These are phyloP conservation scores for Stemphylium vesicarium DNA, from an alignment of 2,329 filamentous ascomycete genomes.

Conservation along the genomic window DNA sequence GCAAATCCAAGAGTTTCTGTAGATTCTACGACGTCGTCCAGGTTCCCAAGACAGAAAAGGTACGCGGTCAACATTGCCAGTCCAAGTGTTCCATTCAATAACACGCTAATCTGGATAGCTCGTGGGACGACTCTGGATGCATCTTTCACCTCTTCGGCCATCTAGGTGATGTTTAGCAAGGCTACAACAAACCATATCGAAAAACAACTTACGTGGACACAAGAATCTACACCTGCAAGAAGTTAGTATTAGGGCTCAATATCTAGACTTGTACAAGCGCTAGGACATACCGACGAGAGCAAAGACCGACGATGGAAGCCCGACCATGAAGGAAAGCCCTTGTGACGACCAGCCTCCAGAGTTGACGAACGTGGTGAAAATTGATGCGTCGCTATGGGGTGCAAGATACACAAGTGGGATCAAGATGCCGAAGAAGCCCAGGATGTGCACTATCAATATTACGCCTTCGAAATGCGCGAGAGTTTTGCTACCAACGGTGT, in stretches of 20 bases:
- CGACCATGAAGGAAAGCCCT: slow-evolving; percentile 8
- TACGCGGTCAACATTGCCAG: slow-evolving; percentile 44
- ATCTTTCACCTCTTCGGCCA: slow-evolving; percentile 33
- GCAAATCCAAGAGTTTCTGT: not conserved
- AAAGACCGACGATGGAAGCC: slow-evolving; percentile 5
- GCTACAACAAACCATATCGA: too few relatives aligned
- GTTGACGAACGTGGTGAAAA: slow-evolving; percentile 52
- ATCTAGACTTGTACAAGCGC: not conserved
- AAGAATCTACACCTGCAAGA: slow-evolving; percentile 1
- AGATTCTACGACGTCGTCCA: slow-evolving; percentile 20
- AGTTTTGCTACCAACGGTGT: slow-evolving; percentile 49
- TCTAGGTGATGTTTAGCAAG: slow-evolving; percentile 1
- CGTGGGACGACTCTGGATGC: slow-evolving; percentile 32
- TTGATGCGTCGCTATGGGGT: slow-evolving; percentile 19
- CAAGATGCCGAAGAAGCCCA: slow-evolving; percentile 57
- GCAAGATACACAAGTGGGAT: slow-evolving; percentile 34
- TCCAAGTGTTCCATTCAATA: slow-evolving; percentile 40
- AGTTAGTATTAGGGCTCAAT: not conserved
- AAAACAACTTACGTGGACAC: slow-evolving; percentile 3
- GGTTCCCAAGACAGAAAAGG: slow-evolving; percentile 32
- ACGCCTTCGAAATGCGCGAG: slow-evolving; percentile 55
- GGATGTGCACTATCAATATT: slow-evolving; percentile 54
- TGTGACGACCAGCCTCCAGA: slow-evolving; percentile 42
- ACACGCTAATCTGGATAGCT: slow-evolving; percentile 41
- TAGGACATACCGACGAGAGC: not conserved